Base-by-base conservation (phyloP, 805 yeast genomes). In the Candida insectalens region DNA sequence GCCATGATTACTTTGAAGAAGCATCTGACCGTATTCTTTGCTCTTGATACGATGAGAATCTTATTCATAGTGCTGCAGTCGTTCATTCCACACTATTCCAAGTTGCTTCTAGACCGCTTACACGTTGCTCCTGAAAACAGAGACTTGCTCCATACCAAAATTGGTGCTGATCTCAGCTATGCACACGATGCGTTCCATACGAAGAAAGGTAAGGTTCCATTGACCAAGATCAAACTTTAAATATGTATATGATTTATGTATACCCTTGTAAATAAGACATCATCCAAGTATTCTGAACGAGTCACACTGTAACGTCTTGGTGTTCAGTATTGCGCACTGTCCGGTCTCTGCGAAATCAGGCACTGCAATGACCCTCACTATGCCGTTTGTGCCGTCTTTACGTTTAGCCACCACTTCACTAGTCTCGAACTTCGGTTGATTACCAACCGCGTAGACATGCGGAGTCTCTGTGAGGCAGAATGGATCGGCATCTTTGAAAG, bases 361-460 rank as follows among this genome's bases (percentile, higher is more conserved):
- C 5, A 92, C 63, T 2, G 78, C 59, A 12, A 92, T 62, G 16
- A 83, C 40, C 32, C 76, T 60, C 7, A 79, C 73, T 7, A 8
- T 8, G 4, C 50, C 29, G 4, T 33, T 36, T 3, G 41, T 48
- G 8, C 51, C 58, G 22, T 49, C 46, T 22, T 59, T 59, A 6
- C 57, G 51, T 3, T 49, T 59, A 10, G 70, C 46, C 19, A 56
- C 49, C 13, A 71, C 43, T 3, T 55, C 33, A 19, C 67, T 62
- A 1, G 75, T 53, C 30, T 67, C 78, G 52, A 66, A 85, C 21
- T 54, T 50, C 0, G 78, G 72, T 53, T 85, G 95, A 50, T 88
- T 89, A 0, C 96, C 97, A 3, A 74, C 84, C 45, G 84, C 74
- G 49, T 82, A 85, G 3, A 88, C 79, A 51, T 85, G 88, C 1